These are phyloP conservation scores for Exobasidium rhododendri DNA, from an alignment of 1,284 basidiomycete species.

Conservation along the genomic window DNA sequence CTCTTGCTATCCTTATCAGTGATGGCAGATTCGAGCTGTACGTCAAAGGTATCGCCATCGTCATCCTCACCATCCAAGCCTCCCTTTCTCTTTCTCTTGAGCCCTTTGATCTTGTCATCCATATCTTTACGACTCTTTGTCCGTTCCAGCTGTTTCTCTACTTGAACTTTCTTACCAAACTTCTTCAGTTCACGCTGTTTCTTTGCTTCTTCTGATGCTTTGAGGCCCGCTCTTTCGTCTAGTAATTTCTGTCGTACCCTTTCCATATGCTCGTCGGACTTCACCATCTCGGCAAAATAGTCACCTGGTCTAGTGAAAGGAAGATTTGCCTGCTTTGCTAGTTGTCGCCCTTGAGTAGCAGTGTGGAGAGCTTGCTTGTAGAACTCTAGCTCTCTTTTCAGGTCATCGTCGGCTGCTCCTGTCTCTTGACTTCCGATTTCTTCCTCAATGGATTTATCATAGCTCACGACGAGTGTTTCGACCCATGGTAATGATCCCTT, in stretches of 20 bases:
- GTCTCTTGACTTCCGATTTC: conserved; percentile 60
- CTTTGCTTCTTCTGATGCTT: conserved; percentile 85
- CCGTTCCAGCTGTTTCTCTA: conserved; percentile 76
- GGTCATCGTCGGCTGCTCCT: conserved; percentile 66
- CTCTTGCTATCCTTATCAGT: conserved; percentile 28
- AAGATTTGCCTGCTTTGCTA: conserved; percentile 71
- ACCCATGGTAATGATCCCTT: conserved; percentile 45
- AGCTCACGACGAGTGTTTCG: conserved; percentile 46
- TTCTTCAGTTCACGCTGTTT: conserved; percentile 93
- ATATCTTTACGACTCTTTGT: conserved; percentile 75
- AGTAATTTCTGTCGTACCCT: conserved; percentile 84
- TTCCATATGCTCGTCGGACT: conserved; percentile 95
- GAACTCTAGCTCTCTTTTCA: conserved; percentile 90
- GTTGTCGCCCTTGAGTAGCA: conserved; percentile 70
- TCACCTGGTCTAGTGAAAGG: conserved; percentile 89
- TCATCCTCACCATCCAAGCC: conserved; percentile 62
- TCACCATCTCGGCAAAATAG: conserved; percentile 99
- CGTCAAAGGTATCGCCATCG: conserved; percentile 67
- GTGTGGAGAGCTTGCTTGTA: conserved; percentile 91
- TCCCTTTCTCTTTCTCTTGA: conserved; percentile 61
- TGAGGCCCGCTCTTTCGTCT: conserved; percentile 83
- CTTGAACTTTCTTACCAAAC: conserved; percentile 93
- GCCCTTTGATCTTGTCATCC: conserved; percentile 58
- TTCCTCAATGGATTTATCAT: conserved; percentile 30
- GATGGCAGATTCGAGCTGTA: conserved; percentile 63